Evolutionary conservation across 495 filamentous ascomycete genomes (phyloP), one percentile per base, ranked within the genome.

Genomic region (Jackrogersella minutella): DNA sequence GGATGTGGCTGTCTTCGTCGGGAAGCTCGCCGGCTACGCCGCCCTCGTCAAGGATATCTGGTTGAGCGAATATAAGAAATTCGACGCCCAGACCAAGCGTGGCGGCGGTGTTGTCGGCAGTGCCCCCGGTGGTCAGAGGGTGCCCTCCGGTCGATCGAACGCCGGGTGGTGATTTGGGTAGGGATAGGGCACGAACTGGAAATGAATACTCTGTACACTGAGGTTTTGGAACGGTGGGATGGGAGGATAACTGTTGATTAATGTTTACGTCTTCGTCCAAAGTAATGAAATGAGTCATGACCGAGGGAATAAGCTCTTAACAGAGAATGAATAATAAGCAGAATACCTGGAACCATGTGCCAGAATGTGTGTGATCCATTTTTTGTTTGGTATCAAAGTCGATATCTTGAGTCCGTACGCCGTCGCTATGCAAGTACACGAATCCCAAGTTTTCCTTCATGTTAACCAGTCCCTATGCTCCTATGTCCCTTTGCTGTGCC

Each of bases 11-110:
- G 69, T 74, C 1, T 7, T 79, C 3, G 64, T 53, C n/a, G 24
- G 65, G 22, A 66, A 67, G 62, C 9, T 76, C 1, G 65, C 59
- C 1, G 86, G 81, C 0, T 88, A 86, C 79, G 60, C 79, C 2
- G 76, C 77, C 57, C 82, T 84, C 5, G 77, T 89, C 50, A 71
- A 77, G 59, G 74, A 78, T 21, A 84, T 91, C 26, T 88, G 88
- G 77, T 73, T 81, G 63, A 73, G 77, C 55, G 85, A 88, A 74
- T 87, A 87, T 57, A 71, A 78, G 68, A 76, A 63, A 49, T 78
- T 81, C 44, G 75, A 75, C 47, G 79, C 75, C 14, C 72, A 79
- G 77, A 74, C 70, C 17, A 66, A 67, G 28, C 62, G 64, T 5
- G 67, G 59, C 17, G 56, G 56, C 11, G 64, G 62, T 36, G 28